Base-by-base conservation (phyloP, 768 basidiomycete species). In the Tulasnella sp. region DNA sequence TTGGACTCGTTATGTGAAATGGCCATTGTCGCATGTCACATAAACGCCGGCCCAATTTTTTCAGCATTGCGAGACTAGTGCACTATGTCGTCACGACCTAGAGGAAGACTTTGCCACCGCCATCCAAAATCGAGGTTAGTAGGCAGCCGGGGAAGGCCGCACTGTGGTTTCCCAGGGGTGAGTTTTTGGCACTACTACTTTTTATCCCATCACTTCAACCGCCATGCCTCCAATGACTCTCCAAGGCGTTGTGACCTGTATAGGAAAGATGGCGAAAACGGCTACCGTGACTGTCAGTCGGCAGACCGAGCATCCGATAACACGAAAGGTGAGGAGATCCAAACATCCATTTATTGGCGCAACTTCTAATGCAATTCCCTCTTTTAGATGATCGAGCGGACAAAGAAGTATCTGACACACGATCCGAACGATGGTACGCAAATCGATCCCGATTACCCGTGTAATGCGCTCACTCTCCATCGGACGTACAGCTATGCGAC, bases 261-360 rank as follows among this genome's bases (percentile, higher is more conserved):
- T 80, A 21, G 88, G 89, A 8, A 80, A 76, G 64, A 91, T 91
- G 88, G 76, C 82, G 56, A 90, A 89, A 69, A 91, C 88, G 0
- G 88, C 79, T 13, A 91, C 89, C 0, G 88, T 91, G 50, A 83
- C 85, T 0, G 87, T 91, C 7, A 82, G 84, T 23, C 79, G 88
- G 59, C 81, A 77, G 75, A 76, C 85, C 41, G 71, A 80, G n/a
- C 87, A 91, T 67, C 78, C 79, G 62, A 67, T 80, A 49, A 90
- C 88, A 3, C 82, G 84, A 65, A 91, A 91, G 77, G 88, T 88
- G 64, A 64, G 76, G 68, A 45, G 24, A 26, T 29, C 3, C 7
- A 15, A 21, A 21, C 10, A 43, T 21, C 52, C 47, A 44, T 43
- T 51, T 9, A 64, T 56, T 23, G 38, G 45, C 17, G 10, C n/a